These are phyloP conservation scores for Vinca minor DNA, from an alignment of 257 asterid genomes.

Conservation along the genomic window DNA sequence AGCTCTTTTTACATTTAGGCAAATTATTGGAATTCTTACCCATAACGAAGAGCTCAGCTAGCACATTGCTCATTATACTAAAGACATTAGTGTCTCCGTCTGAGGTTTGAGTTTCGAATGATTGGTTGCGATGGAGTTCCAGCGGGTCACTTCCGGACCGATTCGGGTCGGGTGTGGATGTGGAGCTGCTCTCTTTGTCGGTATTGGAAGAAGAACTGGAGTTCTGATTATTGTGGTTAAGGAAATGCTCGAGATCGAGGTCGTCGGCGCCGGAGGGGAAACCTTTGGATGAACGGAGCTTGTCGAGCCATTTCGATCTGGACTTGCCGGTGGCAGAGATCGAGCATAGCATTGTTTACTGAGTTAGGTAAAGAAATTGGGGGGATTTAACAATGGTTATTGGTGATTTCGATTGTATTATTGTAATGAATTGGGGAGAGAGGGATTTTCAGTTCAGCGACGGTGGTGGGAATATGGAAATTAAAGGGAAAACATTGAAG, in stretches of 20 bases:
- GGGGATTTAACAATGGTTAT: constrained; percentile 7
- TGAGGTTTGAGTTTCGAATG: constrained; percentile 9
- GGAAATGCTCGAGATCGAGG: constrained; percentile 52
- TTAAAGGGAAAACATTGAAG: too few relatives aligned
- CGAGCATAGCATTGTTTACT: constrained; percentile 47
- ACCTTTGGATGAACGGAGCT: constrained; percentile 72
- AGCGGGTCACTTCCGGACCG: constrained; percentile 10
- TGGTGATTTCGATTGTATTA: neutral
- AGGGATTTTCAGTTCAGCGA: too few relatives aligned
- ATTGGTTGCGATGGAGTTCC: neutral
- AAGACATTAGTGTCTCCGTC: constrained; percentile 24
- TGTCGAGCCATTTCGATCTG: constrained; percentile 65
- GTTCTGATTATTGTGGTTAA: constrained; percentile 25
- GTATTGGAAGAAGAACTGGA: constrained; percentile 25
- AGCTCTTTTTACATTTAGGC: constrained; percentile 30
- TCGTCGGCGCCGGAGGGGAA: constrained; percentile 37
- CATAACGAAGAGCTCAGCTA: constrained; percentile 66
- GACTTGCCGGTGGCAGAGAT: constrained; percentile 45
- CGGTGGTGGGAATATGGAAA: neutral
- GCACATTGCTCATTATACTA: constrained; percentile 41
- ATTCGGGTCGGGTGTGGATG: constrained; percentile 13
- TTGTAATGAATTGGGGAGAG: too few relatives aligned
- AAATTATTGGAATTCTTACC: constrained; percentile 37
- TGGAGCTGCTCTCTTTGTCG: neutral
- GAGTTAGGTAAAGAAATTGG: neutral